Conservation (phyloP, 768 basidiomycete genomes). For the Arthromyces matolae region DNA sequence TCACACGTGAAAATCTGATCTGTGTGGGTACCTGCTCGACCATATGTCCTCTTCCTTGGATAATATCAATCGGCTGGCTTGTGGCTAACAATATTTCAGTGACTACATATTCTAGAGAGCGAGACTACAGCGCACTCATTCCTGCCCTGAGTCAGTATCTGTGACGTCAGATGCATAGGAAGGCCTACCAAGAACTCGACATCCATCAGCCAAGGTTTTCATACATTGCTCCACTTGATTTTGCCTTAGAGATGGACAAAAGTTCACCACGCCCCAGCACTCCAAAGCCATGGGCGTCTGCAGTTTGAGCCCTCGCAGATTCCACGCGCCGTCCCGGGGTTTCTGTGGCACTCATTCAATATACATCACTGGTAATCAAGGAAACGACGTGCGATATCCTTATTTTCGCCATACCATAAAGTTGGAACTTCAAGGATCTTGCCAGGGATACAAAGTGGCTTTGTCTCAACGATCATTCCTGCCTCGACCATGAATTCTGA, state of each 20-base stretch:
- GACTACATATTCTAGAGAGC: not conserved
- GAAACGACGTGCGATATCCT: not conserved
- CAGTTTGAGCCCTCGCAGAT: constrained; percentile 20
- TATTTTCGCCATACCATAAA: constrained; percentile 14
- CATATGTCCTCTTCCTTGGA: constrained; percentile 6
- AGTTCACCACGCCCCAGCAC: constrained; percentile 18
- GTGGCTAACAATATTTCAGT: constrained; percentile 1
- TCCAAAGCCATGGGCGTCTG: constrained; percentile 12
- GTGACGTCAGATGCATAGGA: not conserved
- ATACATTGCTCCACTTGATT: constrained; percentile 1
- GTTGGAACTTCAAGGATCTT: constrained; percentile 18
- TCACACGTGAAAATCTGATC: not conserved
- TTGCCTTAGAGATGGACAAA: constrained; percentile 1
- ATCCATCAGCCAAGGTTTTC: constrained; percentile 3
- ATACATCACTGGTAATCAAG: not conserved
- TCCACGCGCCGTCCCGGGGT: constrained; percentile 27
- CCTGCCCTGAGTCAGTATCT: constrained; percentile 1
- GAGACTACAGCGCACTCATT: constrained; percentile 11
- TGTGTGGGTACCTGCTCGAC: constrained; percentile 12
- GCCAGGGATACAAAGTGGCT: constrained; percentile 22
- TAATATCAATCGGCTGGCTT: not conserved
- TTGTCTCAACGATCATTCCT: constrained; percentile 30
- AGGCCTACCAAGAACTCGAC: constrained; percentile 2
- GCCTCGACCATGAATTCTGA: constrained; percentile 37
- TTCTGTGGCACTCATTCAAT: not conserved